These are phyloP conservation scores for Aspergillus hortae DNA, from an alignment of 2,329 filamentous ascomycete species.

Conservation along the genomic window DNA sequence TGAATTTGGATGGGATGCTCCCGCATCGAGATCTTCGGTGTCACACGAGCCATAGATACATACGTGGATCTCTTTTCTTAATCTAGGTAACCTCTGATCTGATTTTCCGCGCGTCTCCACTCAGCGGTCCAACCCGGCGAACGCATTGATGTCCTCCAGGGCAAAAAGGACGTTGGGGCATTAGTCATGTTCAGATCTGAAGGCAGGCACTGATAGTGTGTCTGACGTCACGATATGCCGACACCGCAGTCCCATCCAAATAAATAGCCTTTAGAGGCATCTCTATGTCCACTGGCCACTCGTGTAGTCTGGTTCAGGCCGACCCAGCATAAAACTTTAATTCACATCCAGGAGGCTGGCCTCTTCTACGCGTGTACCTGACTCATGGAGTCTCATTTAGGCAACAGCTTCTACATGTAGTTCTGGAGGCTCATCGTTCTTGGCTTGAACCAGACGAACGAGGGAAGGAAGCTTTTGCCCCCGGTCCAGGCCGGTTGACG, in stretches of 20 bases:
- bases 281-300: not conserved
- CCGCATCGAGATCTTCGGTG: no score
- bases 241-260: not conserved
- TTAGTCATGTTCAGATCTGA: not conserved
- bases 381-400: not conserved
- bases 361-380: not conserved
- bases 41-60: not conserved
- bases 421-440: not conserved
- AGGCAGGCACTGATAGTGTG: not conserved
- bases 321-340: no score
- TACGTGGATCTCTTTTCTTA: not conserved
- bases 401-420: not conserved
- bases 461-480: no score
- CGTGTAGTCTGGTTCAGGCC: not conserved
- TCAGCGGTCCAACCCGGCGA: not conserved
- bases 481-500: no score
- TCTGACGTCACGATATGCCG: not conserved
- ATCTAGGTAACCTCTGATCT: not conserved
- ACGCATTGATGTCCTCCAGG: not conserved
- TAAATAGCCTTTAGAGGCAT: not conserved
- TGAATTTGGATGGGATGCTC: no score
- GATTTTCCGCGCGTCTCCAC: not conserved
- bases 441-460: not conserved
- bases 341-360: no score
- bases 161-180: not conserved